Evolutionary conservation across 805 yeast genomes (phyloP).

Genomic region (Millerozyma miso): DNA sequence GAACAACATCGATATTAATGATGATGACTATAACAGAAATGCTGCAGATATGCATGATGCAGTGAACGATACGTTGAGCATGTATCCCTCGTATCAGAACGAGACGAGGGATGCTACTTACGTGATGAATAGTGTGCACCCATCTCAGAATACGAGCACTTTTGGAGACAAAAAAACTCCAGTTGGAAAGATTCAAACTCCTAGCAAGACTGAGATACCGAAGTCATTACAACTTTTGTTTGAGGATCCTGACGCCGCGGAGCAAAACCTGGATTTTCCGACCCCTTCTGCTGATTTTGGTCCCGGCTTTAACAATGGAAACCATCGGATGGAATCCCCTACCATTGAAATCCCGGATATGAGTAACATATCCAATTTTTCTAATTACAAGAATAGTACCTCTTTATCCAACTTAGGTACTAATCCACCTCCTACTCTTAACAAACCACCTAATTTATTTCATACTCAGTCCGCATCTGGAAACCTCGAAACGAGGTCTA

Average conservation of each 20-base stretch:
- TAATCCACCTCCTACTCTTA: slow-evolving; percentile 17
- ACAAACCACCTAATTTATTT: slow-evolving; percentile 40
- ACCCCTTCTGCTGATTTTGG: slow-evolving; percentile 9
- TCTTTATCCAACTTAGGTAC: not conserved
- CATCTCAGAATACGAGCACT: slow-evolving; percentile 10
- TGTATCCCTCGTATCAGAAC: slow-evolving; percentile 18
- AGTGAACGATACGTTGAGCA: slow-evolving; percentile 10
- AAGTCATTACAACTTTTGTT: slow-evolving; percentile 68
- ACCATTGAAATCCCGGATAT: slow-evolving; percentile 69
- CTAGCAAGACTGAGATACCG: slow-evolving; percentile 50
- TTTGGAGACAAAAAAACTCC: not conserved
- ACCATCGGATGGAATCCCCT: slow-evolving; percentile 48
- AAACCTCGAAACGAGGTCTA: slow-evolving; percentile 27
- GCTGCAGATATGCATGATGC: slow-evolving; percentile 13
- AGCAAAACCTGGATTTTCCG: slow-evolving; percentile 1
- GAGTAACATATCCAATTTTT: slow-evolving; percentile 35
- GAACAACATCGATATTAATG: slow-evolving; percentile 51
- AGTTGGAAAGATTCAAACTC: not conserved
- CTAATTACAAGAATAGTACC: slow-evolving; percentile 3
- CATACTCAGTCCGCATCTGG: slow-evolving; percentile 44
- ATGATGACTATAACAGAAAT: slow-evolving; percentile 26
- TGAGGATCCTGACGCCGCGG: slow-evolving; percentile 39
- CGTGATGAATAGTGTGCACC: slow-evolving; percentile 9
- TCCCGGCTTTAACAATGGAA: slow-evolving; percentile 8
- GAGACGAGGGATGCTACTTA: slow-evolving; percentile 14